A percentile compares a stretch with the other conserved stretches of the same genome.
Conservation (phyloP, 148 eudicot species). For the Silene latifolia region DNA sequence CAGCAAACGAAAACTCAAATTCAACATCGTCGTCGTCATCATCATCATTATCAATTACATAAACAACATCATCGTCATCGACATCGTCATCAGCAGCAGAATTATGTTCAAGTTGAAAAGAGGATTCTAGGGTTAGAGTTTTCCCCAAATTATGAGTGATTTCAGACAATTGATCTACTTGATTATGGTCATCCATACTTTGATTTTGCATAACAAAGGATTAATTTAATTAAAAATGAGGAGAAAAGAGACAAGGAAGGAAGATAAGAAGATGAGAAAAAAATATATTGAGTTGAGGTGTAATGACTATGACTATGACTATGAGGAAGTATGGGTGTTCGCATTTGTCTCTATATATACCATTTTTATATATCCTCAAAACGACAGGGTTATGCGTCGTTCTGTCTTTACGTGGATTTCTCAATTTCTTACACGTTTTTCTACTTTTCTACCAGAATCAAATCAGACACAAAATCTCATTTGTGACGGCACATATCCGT, state of each 20-base stretch:
- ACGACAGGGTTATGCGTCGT: conserved; percentile 5
- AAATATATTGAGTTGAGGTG: background rate
- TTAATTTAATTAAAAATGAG: background rate
- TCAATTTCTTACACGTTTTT: background rate
- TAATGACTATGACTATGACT: background rate
- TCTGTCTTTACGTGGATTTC: conserved; percentile 17
- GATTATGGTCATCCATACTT: conserved; percentile 11
- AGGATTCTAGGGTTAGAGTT: conserved; percentile 20
- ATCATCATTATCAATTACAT: background rate
- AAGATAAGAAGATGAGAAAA: background rate
- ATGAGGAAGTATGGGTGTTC: background rate
- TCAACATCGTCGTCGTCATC: conserved; percentile 11
- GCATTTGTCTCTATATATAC: background rate
- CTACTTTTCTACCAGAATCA: background rate
- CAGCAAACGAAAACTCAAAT: conserved; percentile 27
- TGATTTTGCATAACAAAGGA: background rate
- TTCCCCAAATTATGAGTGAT: conserved; percentile 20
- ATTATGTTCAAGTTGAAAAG: background rate
- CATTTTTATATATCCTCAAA: background rate
- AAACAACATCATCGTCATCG: background rate
- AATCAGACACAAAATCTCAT: too few species aligned
- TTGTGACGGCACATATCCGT: too few species aligned
- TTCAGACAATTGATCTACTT: conserved; percentile 7
- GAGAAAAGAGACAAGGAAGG: too few species aligned
- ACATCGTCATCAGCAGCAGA: background rate